Evolutionary conservation across 2,329 filamentous ascomycete species (phyloP), one percentile per base, ranked within the genome.

Genomic region (Calonectria honghensis): DNA sequence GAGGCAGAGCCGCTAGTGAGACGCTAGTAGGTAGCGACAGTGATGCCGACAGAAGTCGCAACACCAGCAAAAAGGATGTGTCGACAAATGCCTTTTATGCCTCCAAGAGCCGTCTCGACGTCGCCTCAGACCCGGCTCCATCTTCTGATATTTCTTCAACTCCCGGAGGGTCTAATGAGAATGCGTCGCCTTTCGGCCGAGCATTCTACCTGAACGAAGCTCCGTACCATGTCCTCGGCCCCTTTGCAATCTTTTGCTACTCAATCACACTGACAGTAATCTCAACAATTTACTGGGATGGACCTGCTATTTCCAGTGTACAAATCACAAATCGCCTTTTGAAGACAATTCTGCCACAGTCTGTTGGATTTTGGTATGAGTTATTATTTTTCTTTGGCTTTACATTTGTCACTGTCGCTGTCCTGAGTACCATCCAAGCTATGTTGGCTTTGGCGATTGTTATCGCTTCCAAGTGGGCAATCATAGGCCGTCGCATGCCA

Each of bases 161-260:
- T 1, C 67, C 73, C 11, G 37, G 64, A 5, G 20, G 50, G 6
- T 41, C 68, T 10, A 39, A 70, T 16, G 63, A 77, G 29, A 76
- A 78, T 27, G 76, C 83, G 9, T 85, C 85, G 4, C 89, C 90
- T 0, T 91, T 92, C 75, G 90, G 90, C 37, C 86, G 89, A 13
- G 90, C 90, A 2, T 91, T 91, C 80, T 91, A 91, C 81, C 83
- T 87, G 59, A 84, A 85, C 24, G 81, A 87, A 63, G 88, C 89
- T 2, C 84, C 87, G 1, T 91, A 91, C 82, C 83, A 84, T 52
- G 90, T 91, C 31, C 82, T 89, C 52, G 85, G 87, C 2, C 87
- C 86, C 14, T 84, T 85, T 69, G 81, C 84, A 16, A 90, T 91
- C 76, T 87, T 89, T 79, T 81, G 85, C 72, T 91, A 91, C 81